phyloP scores from a whole-genome alignment of 148 eudicot species.

The Heliosperma pusillum region DNA sequence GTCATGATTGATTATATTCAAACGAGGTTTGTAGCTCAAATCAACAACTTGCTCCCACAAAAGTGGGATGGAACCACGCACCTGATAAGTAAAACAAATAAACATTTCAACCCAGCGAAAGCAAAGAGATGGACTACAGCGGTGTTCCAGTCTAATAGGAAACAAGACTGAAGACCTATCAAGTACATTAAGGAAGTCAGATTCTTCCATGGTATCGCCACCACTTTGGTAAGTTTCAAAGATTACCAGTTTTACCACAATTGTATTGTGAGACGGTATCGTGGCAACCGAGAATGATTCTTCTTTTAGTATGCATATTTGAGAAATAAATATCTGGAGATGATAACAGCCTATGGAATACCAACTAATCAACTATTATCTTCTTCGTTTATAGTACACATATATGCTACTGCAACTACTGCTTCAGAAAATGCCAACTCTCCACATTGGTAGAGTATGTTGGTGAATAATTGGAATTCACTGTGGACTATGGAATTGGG shows the following conservation, averaged over 20 bases:
- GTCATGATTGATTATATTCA: slow-evolving; percentile 67
- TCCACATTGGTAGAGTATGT: not conserved
- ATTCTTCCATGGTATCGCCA: not conserved
- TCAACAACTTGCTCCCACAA: slow-evolving; percentile 99
- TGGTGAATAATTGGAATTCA: not conserved
- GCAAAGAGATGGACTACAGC: not conserved
- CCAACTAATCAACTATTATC: not conserved
- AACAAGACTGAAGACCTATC: not conserved
- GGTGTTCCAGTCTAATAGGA: not conserved
- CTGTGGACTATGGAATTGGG: not conserved
- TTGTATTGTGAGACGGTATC: not conserved
- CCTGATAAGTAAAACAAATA: slow-evolving; percentile 43
- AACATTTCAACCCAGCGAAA: not conserved
- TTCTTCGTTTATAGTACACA: not conserved
- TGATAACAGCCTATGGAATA: not conserved
- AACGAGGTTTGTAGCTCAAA: slow-evolving; percentile 91
- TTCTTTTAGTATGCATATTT: not conserved
- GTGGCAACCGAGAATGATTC: not conserved
- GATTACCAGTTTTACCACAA: not conserved
- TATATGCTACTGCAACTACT: not conserved
- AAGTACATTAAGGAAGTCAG: not conserved
- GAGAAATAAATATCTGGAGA: not conserved
- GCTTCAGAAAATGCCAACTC: not conserved
- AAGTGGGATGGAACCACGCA: slow-evolving; percentile 94
- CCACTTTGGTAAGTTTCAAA: not conserved